These are phyloP conservation scores for Pseudonectria foliicola DNA, from an alignment of 2,329 filamentous ascomycete genomes.

Conservation along the genomic window DNA sequence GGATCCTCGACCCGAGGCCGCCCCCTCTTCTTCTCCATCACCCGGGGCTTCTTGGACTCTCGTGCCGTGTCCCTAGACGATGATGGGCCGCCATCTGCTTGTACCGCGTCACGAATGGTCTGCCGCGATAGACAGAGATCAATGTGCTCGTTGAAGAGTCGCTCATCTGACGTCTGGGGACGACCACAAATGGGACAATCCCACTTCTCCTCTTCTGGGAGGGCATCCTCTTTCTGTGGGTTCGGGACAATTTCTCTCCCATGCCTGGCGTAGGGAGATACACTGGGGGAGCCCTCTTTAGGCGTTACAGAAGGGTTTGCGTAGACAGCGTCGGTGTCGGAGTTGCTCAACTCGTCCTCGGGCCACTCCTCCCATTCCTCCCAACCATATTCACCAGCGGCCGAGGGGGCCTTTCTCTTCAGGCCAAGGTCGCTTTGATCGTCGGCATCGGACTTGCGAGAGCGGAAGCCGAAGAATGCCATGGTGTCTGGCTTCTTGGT, in stretches of 20 bases:
- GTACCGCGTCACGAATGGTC: slow-evolving; percentile 77
- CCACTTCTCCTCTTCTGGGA: slow-evolving; percentile 54
- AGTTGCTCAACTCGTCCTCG: slow-evolving; percentile 49
- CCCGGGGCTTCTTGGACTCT: slow-evolving; percentile 31
- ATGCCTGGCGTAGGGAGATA: slow-evolving; percentile 24
- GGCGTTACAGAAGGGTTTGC: slow-evolving; percentile 4
- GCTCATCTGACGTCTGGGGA: slow-evolving; percentile 68
- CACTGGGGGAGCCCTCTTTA: background rate
- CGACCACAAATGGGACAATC: slow-evolving; percentile 81
- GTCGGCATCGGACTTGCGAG: slow-evolving; percentile 18
- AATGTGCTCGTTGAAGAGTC: slow-evolving; percentile 81
- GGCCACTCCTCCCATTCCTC: slow-evolving; percentile 67
- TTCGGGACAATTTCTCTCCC: slow-evolving; percentile 47
- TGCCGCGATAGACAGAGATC: slow-evolving; percentile 82
- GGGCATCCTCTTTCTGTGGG: slow-evolving; percentile 26
- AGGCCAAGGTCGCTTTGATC: slow-evolving; percentile 8
- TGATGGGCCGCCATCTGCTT: slow-evolving; percentile 35
- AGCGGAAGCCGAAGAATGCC: slow-evolving; percentile 67
- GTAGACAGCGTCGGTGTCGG: slow-evolving; percentile 10
- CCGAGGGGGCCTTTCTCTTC: slow-evolving; percentile 30
- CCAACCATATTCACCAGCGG: slow-evolving; percentile 43
- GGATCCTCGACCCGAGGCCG: slow-evolving; percentile 31
- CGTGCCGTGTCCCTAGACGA: slow-evolving; percentile 25
- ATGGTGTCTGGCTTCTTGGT: slow-evolving; percentile 73
- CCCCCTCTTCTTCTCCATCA: slow-evolving; percentile 32